These are phyloP conservation scores for Neofusicoccum sp. DNA, from an alignment of 2,329 filamentous ascomycete genomes.

Conservation along the genomic window DNA sequence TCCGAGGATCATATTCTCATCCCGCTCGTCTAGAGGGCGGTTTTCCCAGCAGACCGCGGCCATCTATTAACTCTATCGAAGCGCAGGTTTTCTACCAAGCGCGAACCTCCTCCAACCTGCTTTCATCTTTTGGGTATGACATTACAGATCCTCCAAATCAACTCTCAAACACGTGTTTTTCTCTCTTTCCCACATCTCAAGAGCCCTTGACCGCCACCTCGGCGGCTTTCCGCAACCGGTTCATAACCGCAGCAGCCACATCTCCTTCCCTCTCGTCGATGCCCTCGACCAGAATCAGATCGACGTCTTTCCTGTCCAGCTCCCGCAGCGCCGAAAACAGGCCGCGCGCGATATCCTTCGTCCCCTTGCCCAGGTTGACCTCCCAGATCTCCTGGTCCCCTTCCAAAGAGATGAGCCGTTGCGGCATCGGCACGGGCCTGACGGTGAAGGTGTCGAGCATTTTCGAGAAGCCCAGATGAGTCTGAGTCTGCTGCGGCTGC, in stretches of 20 bases:
- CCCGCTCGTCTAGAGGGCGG: background rate
- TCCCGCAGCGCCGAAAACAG: constrained; percentile 85
- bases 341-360: constrained; percentile 74
- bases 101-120: background rate
- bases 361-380: constrained; percentile 68
- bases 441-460: constrained; percentile 32
- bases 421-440: constrained; percentile 6
- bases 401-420: background rate
- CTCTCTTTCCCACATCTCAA: background rate
- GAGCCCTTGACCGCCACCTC: constrained; percentile 14
- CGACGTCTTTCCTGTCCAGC: constrained; percentile 74
- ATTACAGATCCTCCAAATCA: no score
- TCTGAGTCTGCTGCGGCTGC: background rate
- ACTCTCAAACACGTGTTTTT: no score
- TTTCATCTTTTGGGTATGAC: background rate
- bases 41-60: background rate
- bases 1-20: background rate
- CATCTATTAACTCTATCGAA: background rate
- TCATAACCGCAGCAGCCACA: constrained; percentile 69
- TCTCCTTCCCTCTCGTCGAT: constrained; percentile 68
- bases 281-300: constrained; percentile 88
- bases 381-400: constrained; percentile 54
- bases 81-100: no score
- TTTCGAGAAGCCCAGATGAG: constrained; percentile 26
- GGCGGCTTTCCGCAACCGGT: constrained; percentile 50